Evolutionary conservation across 306 rosid genomes (phyloP).

Genomic region (Medicago ruthenica): DNA sequence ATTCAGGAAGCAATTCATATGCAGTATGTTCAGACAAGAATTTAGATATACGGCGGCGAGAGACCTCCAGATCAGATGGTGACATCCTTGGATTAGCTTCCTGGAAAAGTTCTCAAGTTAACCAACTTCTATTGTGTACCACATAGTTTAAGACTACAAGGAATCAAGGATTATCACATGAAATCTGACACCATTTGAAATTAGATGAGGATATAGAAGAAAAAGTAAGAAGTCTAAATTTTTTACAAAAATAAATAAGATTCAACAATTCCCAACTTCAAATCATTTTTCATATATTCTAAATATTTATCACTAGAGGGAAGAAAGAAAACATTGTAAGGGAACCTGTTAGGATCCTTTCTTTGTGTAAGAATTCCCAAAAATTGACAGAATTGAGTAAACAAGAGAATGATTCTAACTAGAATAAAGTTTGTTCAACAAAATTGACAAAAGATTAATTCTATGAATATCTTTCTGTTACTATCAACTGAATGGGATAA

Average conservation of each 20-base stretch:
- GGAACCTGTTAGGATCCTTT: not conserved
- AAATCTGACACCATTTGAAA: conserved; percentile 16
- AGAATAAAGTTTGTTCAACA: not conserved
- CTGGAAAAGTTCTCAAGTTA: conserved; percentile 53
- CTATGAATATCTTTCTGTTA: not conserved
- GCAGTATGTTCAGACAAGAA: conserved; percentile 73
- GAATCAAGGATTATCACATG: conserved; percentile 25
- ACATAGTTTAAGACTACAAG: conserved; percentile 40
- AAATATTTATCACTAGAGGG: conserved; percentile 20
- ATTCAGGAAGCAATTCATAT: conserved; percentile 87
- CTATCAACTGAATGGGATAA: not conserved
- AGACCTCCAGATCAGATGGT: conserved; percentile 64
- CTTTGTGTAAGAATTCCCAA: not conserved
- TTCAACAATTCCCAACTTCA: not conserved
- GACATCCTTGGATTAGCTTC: conserved; percentile 63
- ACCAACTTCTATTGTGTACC: conserved; percentile 39
- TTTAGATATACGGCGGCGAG: conserved; percentile 69
- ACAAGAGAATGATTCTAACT: not conserved
- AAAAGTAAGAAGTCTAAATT: conserved; percentile 7
- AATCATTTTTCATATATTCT: conserved; percentile 1
- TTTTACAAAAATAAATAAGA: conserved; percentile 21
- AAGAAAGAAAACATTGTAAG: conserved; percentile 1
- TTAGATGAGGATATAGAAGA: conserved; percentile 10
- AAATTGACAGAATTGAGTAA: not conserved
- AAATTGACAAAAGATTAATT: not conserved